phyloP scores from a whole-genome alignment of 805 yeast genomes.

The Tetrapisispora taiwanensis region DNA sequence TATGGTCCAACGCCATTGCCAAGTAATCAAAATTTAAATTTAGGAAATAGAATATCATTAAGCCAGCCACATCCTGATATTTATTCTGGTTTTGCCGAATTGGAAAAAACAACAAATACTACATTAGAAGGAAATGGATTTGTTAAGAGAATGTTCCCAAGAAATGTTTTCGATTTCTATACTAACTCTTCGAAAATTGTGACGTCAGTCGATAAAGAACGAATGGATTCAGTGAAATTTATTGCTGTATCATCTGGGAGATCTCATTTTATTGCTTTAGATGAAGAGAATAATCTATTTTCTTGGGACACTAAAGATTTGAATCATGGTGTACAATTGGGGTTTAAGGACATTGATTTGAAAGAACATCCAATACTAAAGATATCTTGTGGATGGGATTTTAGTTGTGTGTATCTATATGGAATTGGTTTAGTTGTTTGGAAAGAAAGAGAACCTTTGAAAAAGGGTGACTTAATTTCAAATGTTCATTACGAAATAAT shows the following conservation, averaged over 20 bases:
- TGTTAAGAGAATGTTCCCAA: constrained; percentile 22
- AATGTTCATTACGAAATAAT: constrained; percentile 35
- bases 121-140: constrained; percentile 20
- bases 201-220: constrained; percentile 11
- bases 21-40: too few relatives aligned
- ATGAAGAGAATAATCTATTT: constrained; percentile 39
- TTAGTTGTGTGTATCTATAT: constrained; percentile 40
- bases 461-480: constrained; percentile 23
- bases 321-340: constrained; percentile 35
- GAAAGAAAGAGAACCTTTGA: constrained; percentile 32
- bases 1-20: constrained; percentile 19
- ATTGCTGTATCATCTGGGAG: constrained; percentile 52
- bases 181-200: constrained; percentile 1
- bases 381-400: constrained; percentile 60
- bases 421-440: constrained; percentile 50
- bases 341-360: constrained; percentile 26
- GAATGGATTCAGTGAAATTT: constrained; percentile 28
- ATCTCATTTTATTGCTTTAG: constrained; percentile 52
- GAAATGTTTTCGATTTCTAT: constrained; percentile 19
- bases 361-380: constrained; percentile 31
- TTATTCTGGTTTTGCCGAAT: constrained; percentile 17
- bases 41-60: too few relatives aligned
- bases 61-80: constrained; percentile 22
- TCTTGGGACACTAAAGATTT: constrained; percentile 48
- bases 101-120: constrained; percentile 14